Evolutionary conservation across 2,329 filamentous ascomycete genomes (phyloP).

Genomic region (Dryadomyces quercivorus): DNA sequence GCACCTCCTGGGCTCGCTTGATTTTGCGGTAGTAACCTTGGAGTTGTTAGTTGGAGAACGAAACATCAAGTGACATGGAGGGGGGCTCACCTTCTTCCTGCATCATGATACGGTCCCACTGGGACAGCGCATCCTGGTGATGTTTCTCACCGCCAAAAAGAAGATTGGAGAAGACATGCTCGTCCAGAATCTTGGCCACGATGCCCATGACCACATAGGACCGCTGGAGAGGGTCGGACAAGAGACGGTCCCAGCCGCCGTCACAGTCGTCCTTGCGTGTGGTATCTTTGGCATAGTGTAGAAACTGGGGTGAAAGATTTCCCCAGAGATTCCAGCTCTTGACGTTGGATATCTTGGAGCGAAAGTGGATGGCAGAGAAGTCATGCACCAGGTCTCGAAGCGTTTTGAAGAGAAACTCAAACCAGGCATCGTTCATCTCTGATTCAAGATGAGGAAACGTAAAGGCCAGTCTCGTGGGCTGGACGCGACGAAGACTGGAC

Average conservation of each 20-base stretch:
- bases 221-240: slow-evolving; percentile 18
- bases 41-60: neutral
- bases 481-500: slow-evolving; percentile 6
- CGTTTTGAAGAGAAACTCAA: slow-evolving; percentile 15
- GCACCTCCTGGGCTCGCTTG: slow-evolving; percentile 18
- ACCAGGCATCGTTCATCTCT: slow-evolving; percentile 16
- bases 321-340: neutral
- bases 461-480: slow-evolving; percentile 15
- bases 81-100: slow-evolving; percentile 20
- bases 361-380: slow-evolving; percentile 19
- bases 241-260: slow-evolving; percentile 22
- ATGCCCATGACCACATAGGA: slow-evolving; percentile 24
- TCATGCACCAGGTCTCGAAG: slow-evolving; percentile 16
- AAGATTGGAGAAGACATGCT: slow-evolving; percentile 24
- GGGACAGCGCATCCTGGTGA: slow-evolving; percentile 17
- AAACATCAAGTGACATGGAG: neutral
- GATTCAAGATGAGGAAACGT: slow-evolving; percentile 5
- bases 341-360: slow-evolving; percentile 1
- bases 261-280: slow-evolving; percentile 22
- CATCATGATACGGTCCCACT: slow-evolving; percentile 19
- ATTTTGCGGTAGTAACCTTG: slow-evolving; percentile 24
- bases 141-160: slow-evolving; percentile 25
- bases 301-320: slow-evolving; percentile 18
- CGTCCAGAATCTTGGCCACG: slow-evolving; percentile 24
- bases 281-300: slow-evolving; percentile 20